Conservation (phyloP, 1,139 yeast species). For the Pneumocystis murina region DNA sequence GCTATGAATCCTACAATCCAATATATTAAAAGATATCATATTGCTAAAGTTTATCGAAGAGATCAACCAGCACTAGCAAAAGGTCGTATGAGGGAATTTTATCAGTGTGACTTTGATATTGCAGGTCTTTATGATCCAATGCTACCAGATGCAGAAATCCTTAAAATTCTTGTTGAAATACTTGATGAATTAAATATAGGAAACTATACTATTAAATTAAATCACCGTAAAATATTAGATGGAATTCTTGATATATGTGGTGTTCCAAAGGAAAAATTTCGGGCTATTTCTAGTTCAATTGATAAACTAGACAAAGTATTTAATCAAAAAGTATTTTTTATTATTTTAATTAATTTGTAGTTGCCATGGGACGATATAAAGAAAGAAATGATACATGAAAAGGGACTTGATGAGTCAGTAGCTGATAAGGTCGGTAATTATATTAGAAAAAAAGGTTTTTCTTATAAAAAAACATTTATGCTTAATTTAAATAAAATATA, state of each 20-base stretch:
- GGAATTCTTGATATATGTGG: constrained; percentile 94
- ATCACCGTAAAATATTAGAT: constrained; percentile 88
- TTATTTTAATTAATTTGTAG: background rate
- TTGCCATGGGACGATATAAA: constrained; percentile 88
- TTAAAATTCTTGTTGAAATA: constrained; percentile 72
- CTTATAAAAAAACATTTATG: background rate
- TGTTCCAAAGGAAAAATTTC: constrained; percentile 80
- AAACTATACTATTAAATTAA: constrained; percentile 80
- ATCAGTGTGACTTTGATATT: constrained; percentile 93
- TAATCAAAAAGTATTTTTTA: background rate
- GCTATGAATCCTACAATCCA: constrained; percentile 79
- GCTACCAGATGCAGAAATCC: constrained; percentile 91
- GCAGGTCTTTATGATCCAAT: constrained; percentile 84
- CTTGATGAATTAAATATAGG: constrained; percentile 64
- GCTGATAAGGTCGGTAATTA: constrained; percentile 87
- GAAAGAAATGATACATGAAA: constrained; percentile 81
- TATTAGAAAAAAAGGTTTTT: constrained; percentile 52
- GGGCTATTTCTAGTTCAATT: constrained; percentile 86
- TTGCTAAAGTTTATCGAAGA: constrained; percentile 94
- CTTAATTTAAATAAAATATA: background rate
- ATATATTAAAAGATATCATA: constrained; percentile 82
- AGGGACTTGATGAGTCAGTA: constrained; percentile 75
- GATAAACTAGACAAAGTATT: constrained; percentile 71
- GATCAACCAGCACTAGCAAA: constrained; percentile 99
- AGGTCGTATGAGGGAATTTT: constrained; percentile 98